phyloP scores from a whole-genome alignment of 2,329 filamentous ascomycete species.

The Bretziella fagacearum region DNA sequence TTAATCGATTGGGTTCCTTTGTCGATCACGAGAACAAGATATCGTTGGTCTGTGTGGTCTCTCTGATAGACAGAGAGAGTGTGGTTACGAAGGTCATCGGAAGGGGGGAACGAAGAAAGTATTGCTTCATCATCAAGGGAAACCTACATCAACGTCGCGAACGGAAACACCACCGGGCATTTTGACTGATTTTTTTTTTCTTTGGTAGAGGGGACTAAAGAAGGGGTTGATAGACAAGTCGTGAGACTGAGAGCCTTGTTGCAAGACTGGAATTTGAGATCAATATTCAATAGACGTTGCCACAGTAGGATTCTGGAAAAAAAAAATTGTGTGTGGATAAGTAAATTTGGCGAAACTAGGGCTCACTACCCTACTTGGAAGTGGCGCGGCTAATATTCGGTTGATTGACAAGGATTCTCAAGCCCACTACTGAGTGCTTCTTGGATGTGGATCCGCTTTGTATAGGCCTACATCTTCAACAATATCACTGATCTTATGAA shows the following conservation, averaged over 20 bases:
- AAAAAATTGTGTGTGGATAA: neutral
- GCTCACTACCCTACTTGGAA: constrained; percentile 1
- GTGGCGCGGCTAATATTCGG: constrained; percentile 5
- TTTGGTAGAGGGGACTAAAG: constrained; percentile 18
- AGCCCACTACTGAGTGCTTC: neutral
- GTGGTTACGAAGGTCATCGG: too few relatives aligned
- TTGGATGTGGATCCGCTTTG: too few relatives aligned
- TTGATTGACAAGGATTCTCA: neutral
- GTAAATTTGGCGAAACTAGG: constrained; percentile 10
- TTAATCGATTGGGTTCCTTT: too few relatives aligned
- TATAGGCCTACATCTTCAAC: neutral
- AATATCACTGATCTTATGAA: too few relatives aligned
- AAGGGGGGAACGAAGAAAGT: neutral
- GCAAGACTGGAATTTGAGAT: neutral
- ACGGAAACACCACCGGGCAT: constrained; percentile 68
- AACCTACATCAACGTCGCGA: constrained; percentile 71
- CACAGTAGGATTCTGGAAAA: constrained; percentile 6
- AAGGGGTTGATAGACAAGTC: constrained; percentile 9
- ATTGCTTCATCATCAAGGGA: neutral
- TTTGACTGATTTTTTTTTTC: constrained; percentile 38
- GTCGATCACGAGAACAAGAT: too few relatives aligned
- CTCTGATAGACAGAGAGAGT: neutral
- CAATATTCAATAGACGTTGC: constrained; percentile 5
- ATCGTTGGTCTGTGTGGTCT: neutral
- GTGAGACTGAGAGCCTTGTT: constrained; percentile 6